Evolutionary conservation across 768 basidiomycete genomes (phyloP).

Genomic region (Epithele typhae): DNA sequence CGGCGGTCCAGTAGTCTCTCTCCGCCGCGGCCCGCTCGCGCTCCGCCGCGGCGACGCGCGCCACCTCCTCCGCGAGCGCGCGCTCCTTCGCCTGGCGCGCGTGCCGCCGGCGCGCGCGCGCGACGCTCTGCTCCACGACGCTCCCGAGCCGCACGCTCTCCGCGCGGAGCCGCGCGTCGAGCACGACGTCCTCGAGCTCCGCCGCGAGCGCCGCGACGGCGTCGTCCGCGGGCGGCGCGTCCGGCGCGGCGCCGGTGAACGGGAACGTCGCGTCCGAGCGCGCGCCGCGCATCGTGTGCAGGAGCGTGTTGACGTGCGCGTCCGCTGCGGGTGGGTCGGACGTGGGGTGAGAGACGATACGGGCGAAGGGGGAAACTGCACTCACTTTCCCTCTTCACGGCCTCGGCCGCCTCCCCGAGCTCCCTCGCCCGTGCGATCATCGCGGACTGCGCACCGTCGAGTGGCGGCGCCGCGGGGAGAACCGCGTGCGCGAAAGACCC

Average conservation of each 20-base stretch:
- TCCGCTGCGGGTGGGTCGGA: background rate
- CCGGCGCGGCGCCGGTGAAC: slow-evolving; percentile 27
- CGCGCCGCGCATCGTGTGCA: slow-evolving; percentile 44
- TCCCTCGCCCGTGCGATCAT: slow-evolving; percentile 32
- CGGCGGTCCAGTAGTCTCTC: no score
- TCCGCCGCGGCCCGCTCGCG: no score
- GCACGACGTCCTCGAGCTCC: slow-evolving; percentile 64
- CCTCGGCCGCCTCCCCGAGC: slow-evolving; percentile 32
- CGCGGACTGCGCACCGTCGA: slow-evolving; percentile 22
- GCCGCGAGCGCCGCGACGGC: slow-evolving; percentile 38
- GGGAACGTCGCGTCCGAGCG: slow-evolving; percentile 20
- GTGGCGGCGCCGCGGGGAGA: slow-evolving; percentile 43
- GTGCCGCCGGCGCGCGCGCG: background rate
- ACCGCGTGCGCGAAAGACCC: slow-evolving; percentile 69
- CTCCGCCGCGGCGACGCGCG: no score
- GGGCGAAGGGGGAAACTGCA: background rate
- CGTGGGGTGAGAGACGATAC: background rate
- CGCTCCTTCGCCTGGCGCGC: background rate
- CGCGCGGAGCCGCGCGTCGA: slow-evolving; percentile 57
- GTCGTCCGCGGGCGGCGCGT: slow-evolving; percentile 26
- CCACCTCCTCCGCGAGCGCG: background rate
- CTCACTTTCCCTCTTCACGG: background rate
- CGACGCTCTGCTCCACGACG: slow-evolving; percentile 10
- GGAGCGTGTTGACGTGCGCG: slow-evolving; percentile 6
- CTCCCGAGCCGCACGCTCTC: slow-evolving; percentile 43